Base-by-base conservation (phyloP, 164 flowering plant genomes). In the Hamamelis virginiana region DNA sequence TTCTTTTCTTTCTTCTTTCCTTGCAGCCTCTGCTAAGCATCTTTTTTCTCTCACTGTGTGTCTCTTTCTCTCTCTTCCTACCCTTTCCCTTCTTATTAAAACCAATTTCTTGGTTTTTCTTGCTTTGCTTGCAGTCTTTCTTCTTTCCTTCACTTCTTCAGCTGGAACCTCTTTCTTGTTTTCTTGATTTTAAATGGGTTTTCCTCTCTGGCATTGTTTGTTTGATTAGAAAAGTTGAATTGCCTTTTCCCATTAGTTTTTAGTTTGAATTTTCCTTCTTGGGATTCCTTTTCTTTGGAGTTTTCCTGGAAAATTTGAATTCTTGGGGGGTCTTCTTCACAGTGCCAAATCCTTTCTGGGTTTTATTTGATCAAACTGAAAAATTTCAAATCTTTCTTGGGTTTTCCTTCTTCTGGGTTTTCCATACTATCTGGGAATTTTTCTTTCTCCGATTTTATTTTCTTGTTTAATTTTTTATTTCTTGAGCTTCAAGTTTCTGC, bases 1-100 rank as follows among this genome's bases (percentile, higher is more conserved):
- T 79, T 77, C n/a, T 59, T 51, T 70, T 65, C n/a, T 66, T 69
- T 67, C 62, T 67, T 56, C 69, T 76, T 76, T 82, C 76, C 83
- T 81, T 84, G 73, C 59, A 15, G 70, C 73, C 73, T 67, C 74
- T 80, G 79, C 83, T 64, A 76, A 74, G 87, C 90, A 86, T 86
- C 86, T 78, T 80, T 76, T 62, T 33, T 33, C 41, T 47, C 72
- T 66, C 43, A 8, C 73, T 53, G n/a, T n/a, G n/a, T 59, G 13
- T 53, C n/a, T 64, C 28, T 46, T 66, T 45, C 52, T 55, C 62
- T 67, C 64, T 33, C 46, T 72, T 23, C 65, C 61, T 51, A 59
- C 68, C 62, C 68, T 68, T 77, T 4, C 47, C 63, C 66, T 9
- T 43, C 64, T 51, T 55, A 66, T 70, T 75, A 69, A 55, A 64